Evolutionary conservation across 148 eudicot species (phyloP), one percentile per base, ranked within the genome.

Genomic region (Drosera capensis): DNA sequence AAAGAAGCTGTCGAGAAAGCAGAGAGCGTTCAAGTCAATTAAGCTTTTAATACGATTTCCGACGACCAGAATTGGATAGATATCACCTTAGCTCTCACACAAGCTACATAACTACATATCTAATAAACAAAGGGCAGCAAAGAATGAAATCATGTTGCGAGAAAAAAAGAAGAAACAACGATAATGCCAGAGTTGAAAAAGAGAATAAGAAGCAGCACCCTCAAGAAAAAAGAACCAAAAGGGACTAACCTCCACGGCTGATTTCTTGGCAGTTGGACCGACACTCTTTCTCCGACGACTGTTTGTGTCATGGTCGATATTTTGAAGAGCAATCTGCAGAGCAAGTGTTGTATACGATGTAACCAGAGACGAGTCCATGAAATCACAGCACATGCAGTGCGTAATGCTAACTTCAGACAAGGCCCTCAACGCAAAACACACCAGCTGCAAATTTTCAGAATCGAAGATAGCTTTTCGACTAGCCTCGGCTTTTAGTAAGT

Each of bases 391-490:
- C 59, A 50, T 35, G 53, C 71, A 73, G 46, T 76, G 85, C 23
- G 49, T 42, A 57, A 85, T 62, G 67, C 82, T 85, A 53, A 72
- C 77, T 68, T 85, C 95, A 58, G 95, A 80, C 49, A 85, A 63
- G 44, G 55, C 66, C 64, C 68, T 81, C 30, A 90, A 64, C 34
- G 94, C 58, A 49, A 23, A 38, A 45, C 73, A 55, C n/a, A 63
- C 68, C 43, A n/a, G 14, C 52, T 66, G 71, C 36, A 81, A 49
- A 67, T 35, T 31, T 58, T 55, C 56, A 64, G 82, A 78, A 46
- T 62, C 52, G 45, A 85, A 51, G 22, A 85, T 43, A 25, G 87
- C 75, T 65, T 59, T 66, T 37, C 76, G 54, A 42, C 80, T 55
- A 49, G 43, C 47, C 36, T 81, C 85, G 59, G 67, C 67, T 22